These are phyloP conservation scores for Hemisphaericaspora subhashii DNA, from an alignment of 1,139 yeast genomes.

Conservation along the genomic window DNA sequence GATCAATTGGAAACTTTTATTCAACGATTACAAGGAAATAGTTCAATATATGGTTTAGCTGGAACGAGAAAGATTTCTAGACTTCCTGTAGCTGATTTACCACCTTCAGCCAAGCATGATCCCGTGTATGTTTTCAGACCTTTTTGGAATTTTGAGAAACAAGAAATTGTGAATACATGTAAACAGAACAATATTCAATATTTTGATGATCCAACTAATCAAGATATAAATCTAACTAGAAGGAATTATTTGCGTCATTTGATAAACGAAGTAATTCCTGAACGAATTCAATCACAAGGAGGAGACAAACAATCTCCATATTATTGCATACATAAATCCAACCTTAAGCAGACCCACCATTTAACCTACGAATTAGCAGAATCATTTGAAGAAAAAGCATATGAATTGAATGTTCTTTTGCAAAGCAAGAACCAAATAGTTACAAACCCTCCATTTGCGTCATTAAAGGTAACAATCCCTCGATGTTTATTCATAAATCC, in stretches of 20 bases:
- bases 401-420: constrained; percentile 10
- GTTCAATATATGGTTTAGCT: constrained; percentile 59
- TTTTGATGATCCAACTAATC: constrained; percentile 72
- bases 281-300: constrained; percentile 5
- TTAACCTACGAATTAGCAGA: constrained; percentile 17
- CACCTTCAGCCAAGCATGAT: constrained; percentile 3
- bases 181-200: constrained; percentile 40
- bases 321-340: constrained; percentile 14
- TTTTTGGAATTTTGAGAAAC: constrained; percentile 46
- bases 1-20: constrained; percentile 75
- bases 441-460: constrained; percentile 11
- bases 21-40: constrained; percentile 52
- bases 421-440: constrained; percentile 4
- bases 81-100: constrained; percentile 29
- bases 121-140: constrained; percentile 49
- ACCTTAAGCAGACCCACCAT: constrained; percentile 17
- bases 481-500: constrained; percentile 5
- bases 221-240: constrained; percentile 50
- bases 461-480: constrained; percentile 11
- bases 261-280: constrained; percentile 30
- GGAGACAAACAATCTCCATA: constrained; percentile 15
- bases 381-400: constrained; percentile 16
- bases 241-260: constrained; percentile 50
- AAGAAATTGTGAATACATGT: constrained; percentile 49
- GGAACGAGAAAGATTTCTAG: constrained; percentile 32